These are phyloP conservation scores for Colletotrichum gloeosporioides DNA, from an alignment of 2,329 filamentous ascomycete species.

Conservation along the genomic window DNA sequence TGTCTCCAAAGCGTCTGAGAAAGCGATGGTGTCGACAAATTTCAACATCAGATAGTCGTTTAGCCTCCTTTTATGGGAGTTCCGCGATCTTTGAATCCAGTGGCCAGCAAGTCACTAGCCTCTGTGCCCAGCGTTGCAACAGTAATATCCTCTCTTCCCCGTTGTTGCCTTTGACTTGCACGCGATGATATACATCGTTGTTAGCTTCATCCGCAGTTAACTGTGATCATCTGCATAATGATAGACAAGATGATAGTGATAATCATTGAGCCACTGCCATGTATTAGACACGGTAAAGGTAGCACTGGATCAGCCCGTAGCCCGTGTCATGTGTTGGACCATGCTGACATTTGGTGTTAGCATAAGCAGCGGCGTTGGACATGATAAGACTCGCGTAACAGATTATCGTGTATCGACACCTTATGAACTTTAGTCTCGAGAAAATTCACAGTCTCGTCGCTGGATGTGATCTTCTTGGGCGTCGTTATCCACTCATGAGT, in stretches of 20 bases:
- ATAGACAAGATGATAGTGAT: fast-evolving
- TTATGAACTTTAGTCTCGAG: fast-evolving
- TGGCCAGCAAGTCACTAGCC: fast-evolving
- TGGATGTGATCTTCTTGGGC: background rate
- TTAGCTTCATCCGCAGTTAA: fast-evolving
- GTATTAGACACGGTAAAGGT: fast-evolving
- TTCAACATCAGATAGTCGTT: background rate
- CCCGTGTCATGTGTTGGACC: background rate
- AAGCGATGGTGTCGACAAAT: background rate
- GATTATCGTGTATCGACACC: fast-evolving
- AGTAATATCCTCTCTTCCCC: background rate
- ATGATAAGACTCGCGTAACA: background rate
- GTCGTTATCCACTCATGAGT: fast-evolving
- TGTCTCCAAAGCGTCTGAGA: background rate
- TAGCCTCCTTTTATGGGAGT: fast-evolving
- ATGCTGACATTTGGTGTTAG: background rate
- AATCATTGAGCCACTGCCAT: fast-evolving
- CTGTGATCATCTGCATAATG: fast-evolving
- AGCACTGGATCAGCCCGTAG: background rate
- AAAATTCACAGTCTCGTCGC: fast-evolving
- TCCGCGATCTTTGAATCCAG: fast-evolving
- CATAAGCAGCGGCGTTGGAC: background rate
- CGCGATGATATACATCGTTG: background rate
- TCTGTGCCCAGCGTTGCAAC: fast-evolving
- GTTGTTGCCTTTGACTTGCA: background rate